Evolutionary conservation across 805 yeast genomes (phyloP), one percentile per base, ranked within the genome.

Genomic region (Lachancea lanzarotensis): DNA sequence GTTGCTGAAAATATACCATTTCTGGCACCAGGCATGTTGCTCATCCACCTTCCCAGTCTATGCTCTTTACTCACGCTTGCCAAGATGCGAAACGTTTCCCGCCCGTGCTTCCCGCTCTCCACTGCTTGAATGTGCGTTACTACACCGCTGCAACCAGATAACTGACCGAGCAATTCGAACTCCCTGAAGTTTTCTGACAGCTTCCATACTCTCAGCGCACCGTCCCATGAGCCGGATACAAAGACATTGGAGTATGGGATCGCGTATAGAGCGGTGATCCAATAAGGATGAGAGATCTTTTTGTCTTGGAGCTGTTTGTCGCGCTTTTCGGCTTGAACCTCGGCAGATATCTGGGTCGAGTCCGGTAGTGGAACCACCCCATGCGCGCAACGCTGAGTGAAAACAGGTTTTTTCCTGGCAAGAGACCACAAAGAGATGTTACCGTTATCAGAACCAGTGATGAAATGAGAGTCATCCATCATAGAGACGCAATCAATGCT

Each of bases 381-480:
- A 63, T 93, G 98, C 2, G 91, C 85, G 40, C 72, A 66, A 56
- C 93, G 75, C 49, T 75, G 66, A 2, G 80, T 79, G 62, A 65
- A 82, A 25, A 85, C 67, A 13, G 98, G 95, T 66, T 88, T 90
- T 75, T 93, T 93, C 68, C 88, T 88, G 20, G 86, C 81, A 46
- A 84, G 68, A 2, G 96, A 81, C 98, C 98, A 93, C 49, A 93
- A 70, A n/a, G 86, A 69, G 27, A 93, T 67, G 59, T 79, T 84
- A 35, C 98, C 98, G 62, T 90, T 91, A 61, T 93, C 98, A 13
- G 95, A 82, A 3, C 98, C 98, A 1, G 98, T 90, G 38, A 93
- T 81, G 60, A 93, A 93, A 62, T 85, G 89, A 22, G 89, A 78
- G 65, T 90, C 95, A 65, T 93, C 98, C 44, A 86, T 67, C 96